A percentile compares a stretch with the other conserved stretches of the same genome.
phyloP scores from a whole-genome alignment of 768 basidiomycete genomes.

The Suillus placidus region DNA sequence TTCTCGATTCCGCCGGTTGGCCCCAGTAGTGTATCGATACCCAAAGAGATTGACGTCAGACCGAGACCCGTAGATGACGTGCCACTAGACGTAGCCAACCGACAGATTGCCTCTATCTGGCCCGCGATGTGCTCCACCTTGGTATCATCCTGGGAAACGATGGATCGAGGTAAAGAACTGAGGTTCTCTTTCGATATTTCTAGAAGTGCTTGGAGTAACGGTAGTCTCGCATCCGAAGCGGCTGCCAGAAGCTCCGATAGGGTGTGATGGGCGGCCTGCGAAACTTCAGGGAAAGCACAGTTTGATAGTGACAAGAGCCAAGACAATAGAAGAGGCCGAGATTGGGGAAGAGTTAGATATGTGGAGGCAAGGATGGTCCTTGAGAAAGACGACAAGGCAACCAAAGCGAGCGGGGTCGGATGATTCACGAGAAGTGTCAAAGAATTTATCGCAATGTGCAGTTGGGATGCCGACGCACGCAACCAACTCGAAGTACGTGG shows the following conservation, averaged over 20 bases:
- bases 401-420: slow-evolving; percentile 65
- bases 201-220: slow-evolving; percentile 58
- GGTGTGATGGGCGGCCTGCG: slow-evolving; percentile 46
- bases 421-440: slow-evolving; percentile 74
- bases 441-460: slow-evolving; percentile 80
- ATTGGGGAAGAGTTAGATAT: slow-evolving; percentile 63
- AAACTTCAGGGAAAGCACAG: slow-evolving; percentile 57
- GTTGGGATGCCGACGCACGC: slow-evolving; percentile 76
- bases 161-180: slow-evolving; percentile 67
- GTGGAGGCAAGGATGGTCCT: slow-evolving; percentile 55
- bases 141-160: slow-evolving; percentile 71
- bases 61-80: slow-evolving; percentile 21
- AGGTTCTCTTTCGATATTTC: slow-evolving; percentile 68
- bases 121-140: slow-evolving; percentile 70
- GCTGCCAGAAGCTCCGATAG: slow-evolving; percentile 49
- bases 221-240: slow-evolving; percentile 43
- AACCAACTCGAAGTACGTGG: slow-evolving; percentile 77
- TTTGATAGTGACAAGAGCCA: slow-evolving; percentile 75
- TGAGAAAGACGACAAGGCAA: slow-evolving; percentile 60
- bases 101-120: slow-evolving; percentile 72
- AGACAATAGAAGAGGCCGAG: slow-evolving; percentile 67
- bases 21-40: slow-evolving; percentile 69
- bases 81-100: slow-evolving; percentile 36
- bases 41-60: slow-evolving; percentile 49
- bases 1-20: slow-evolving; percentile 84